Percentiles rank a stretch among this genome's conserved stretches.
Evolutionary conservation across 2,329 filamentous ascomycete species (phyloP).

Genomic region (Penicillium glabrum): DNA sequence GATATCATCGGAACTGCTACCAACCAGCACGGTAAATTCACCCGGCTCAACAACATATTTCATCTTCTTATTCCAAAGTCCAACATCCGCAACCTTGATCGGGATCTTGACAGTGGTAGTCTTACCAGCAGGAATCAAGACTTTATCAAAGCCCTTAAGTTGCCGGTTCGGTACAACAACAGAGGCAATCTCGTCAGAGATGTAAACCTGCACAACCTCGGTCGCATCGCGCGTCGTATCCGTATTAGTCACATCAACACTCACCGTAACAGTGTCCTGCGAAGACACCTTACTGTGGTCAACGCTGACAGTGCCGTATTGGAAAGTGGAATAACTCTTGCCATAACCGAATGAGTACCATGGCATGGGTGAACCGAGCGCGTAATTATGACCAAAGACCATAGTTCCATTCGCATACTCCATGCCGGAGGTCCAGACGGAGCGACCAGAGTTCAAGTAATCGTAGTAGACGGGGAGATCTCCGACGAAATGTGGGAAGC

Average conservation of each 20-base stretch:
- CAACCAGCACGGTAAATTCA: conserved; percentile 63
- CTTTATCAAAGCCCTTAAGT: conserved; percentile 68
- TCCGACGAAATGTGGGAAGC: conserved; percentile 67
- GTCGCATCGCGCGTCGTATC: conserved; percentile 55
- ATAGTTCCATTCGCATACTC: conserved; percentile 60
- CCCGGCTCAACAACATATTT: conserved; percentile 73
- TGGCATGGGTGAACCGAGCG: conserved; percentile 59
- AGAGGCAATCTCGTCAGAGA: conserved; percentile 61
- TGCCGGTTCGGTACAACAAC: conserved; percentile 65
- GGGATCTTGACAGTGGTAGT: conserved; percentile 56
- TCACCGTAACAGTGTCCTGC: conserved; percentile 55
- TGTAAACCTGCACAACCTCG: conserved; percentile 69
- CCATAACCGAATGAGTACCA: conserved; percentile 69
- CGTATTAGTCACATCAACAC: conserved; percentile 63
- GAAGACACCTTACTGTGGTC: conserved; percentile 50
- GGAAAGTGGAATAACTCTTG: conserved; percentile 64
- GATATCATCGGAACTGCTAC: conserved; percentile 47
- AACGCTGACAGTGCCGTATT: conserved; percentile 44
- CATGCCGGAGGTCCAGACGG: conserved; percentile 53
- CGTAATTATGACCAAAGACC: conserved; percentile 65
- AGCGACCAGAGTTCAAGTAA: conserved; percentile 66
- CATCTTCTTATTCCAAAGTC: conserved; percentile 61
- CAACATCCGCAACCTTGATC: conserved; percentile 52
- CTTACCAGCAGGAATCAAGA: conserved; percentile 59
- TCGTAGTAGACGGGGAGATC: conserved; percentile 71